Evolutionary conservation across 2,329 filamentous ascomycete genomes (phyloP).

Genomic region (Apiospora sp.): DNA sequence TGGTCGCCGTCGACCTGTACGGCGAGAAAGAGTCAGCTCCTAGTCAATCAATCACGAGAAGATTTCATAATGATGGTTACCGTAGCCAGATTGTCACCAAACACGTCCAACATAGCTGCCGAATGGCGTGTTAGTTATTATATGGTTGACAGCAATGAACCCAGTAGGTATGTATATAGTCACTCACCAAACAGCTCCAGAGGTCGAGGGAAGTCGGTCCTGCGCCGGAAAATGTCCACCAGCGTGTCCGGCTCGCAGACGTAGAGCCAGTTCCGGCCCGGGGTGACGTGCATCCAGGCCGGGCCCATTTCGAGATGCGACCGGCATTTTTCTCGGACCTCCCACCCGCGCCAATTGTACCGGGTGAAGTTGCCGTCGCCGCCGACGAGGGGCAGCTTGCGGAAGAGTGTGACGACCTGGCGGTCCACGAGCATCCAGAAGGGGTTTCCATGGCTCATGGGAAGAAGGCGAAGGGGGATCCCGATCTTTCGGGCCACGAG

Average conservation of each 20-base stretch:
- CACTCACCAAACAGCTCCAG: background rate
- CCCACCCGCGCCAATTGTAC: slow-evolving; percentile 43
- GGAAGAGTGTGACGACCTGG: background rate
- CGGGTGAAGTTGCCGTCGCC: slow-evolving; percentile 32
- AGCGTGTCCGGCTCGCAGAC: slow-evolving; percentile 28
- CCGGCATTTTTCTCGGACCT: slow-evolving; percentile 35
- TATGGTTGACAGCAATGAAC: slow-evolving; percentile 27
- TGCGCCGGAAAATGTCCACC: slow-evolving; percentile 26
- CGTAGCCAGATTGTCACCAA: background rate
- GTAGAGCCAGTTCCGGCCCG: slow-evolving; percentile 30
- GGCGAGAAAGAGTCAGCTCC: background rate
- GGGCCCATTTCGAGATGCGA: slow-evolving; percentile 39
- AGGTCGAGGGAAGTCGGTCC: slow-evolving; percentile 33
- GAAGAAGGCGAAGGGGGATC: background rate
- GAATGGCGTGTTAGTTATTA: background rate
- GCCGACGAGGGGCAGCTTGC: background rate
- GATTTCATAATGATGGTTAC: slow-evolving; percentile 34
- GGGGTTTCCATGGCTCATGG: background rate
- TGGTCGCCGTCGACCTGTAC: slow-evolving; percentile 27
- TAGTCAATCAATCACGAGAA: background rate
- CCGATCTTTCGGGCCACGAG: background rate
- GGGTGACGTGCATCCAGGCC: slow-evolving; percentile 32
- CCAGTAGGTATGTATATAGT: no score
- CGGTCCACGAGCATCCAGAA: background rate
- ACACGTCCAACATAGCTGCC: background rate